phyloP scores from a whole-genome alignment of 148 eudicot species.

The Oxyria digyna region DNA sequence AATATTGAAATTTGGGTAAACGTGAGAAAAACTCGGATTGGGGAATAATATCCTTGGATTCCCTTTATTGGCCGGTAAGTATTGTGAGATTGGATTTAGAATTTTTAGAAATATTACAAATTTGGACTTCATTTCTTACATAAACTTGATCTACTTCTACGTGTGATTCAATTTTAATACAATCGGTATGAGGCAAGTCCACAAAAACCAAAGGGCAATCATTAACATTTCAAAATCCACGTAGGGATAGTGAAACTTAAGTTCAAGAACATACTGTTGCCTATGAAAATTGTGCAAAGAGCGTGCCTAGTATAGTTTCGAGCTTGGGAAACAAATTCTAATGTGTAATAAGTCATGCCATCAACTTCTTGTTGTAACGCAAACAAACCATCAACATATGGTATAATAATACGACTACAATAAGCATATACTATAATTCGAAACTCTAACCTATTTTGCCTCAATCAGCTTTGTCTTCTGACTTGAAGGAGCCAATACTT shows the following conservation, averaged over 20 bases:
- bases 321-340: conserved; percentile 80
- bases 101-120: too few relatives aligned
- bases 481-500: conserved; percentile 67
- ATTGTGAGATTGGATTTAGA: too few relatives aligned
- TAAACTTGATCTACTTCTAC: too few relatives aligned
- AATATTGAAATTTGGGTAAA: too few relatives aligned
- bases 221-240: not conserved
- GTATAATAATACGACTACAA: not conserved
- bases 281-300: conserved; percentile 68
- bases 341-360: conserved; percentile 78
- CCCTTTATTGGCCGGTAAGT: too few relatives aligned
- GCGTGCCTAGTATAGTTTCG: conserved; percentile 96
- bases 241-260: not conserved
- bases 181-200: not conserved
- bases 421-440: too few relatives aligned
- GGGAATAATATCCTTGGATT: too few relatives aligned
- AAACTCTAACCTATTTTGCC: conserved; percentile 54
- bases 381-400: not conserved
- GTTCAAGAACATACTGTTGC: conserved; percentile 48
- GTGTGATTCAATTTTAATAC: not conserved
- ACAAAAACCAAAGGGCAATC: not conserved
- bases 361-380: conserved; percentile 69
- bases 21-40: too few relatives aligned
- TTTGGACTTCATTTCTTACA: too few relatives aligned
- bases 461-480: conserved; percentile 81